Conservation (phyloP, 2,329 filamentous ascomycete genomes). For the Parastagonospora avenae region DNA sequence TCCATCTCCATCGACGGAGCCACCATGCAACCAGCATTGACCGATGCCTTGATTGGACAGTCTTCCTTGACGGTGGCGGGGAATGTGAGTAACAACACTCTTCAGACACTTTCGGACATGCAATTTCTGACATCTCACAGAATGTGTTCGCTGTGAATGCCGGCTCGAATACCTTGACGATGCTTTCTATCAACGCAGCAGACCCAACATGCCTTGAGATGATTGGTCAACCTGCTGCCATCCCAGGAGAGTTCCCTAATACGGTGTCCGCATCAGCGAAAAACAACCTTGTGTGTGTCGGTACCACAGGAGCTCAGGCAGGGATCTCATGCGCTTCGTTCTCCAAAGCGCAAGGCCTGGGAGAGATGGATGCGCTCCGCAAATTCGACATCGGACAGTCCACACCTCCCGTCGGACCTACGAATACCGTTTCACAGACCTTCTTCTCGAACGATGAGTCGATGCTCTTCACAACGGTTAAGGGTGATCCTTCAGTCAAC, state of each 20-base stretch:
- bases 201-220: conserved; percentile 38
- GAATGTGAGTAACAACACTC: conserved; percentile 53
- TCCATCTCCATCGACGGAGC: conserved; percentile 46
- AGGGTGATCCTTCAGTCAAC: conserved; percentile 61
- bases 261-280: conserved; percentile 46
- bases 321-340: conserved; percentile 47
- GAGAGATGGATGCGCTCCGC: conserved; percentile 41
- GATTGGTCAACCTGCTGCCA: conserved; percentile 38
- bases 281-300: conserved; percentile 46
- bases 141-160: conserved; percentile 59
- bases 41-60: conserved; percentile 60
- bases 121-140: conserved; percentile 36
- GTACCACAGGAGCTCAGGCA: conserved; percentile 41
- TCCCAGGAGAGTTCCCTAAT: conserved; percentile 48
- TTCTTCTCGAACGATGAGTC: conserved; percentile 63
- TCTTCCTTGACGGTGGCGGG: conserved; percentile 57
- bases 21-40: conserved; percentile 46
- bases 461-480: conserved; percentile 62
- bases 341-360: conserved; percentile 30
- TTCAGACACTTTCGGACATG: not conserved
- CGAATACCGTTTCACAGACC: conserved; percentile 64
- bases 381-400: conserved; percentile 59
- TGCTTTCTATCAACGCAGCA: conserved; percentile 40
- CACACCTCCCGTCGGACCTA: conserved; percentile 63
- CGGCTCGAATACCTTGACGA: conserved; percentile 48